These are phyloP conservation scores for Xylaria sp. DNA, from an alignment of 2,329 filamentous ascomycete species.

Conservation along the genomic window DNA sequence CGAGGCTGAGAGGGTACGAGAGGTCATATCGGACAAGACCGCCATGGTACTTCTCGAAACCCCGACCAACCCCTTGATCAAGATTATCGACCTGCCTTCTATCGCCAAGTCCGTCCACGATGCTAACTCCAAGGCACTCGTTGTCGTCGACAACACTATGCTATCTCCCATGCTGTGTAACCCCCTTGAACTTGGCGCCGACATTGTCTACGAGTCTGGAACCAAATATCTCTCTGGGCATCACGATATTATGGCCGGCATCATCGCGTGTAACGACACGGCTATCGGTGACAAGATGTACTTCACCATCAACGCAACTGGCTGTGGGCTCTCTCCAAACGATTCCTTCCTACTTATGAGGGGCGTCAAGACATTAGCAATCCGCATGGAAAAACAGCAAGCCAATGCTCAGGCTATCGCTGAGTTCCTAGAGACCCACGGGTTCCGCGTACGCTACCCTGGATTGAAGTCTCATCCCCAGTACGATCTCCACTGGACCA, in stretches of 20 bases:
- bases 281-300: conserved; percentile 85
- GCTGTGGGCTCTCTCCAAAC: conserved; percentile 91
- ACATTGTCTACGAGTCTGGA: conserved; percentile 95
- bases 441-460: conserved; percentile 94
- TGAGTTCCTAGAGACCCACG: conserved; percentile 84
- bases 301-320: conserved; percentile 96
- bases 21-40: conserved; percentile 76
- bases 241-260: conserved; percentile 98
- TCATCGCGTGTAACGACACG: conserved; percentile 86
- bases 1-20: conserved; percentile 67
- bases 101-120: conserved; percentile 79
- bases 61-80: conserved; percentile 96
- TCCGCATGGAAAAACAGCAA: conserved; percentile 99
- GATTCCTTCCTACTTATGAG: conserved; percentile 95
- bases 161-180: conserved; percentile 93
- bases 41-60: conserved; percentile 96
- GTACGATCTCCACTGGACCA: conserved; percentile 93
- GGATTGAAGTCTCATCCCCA: conserved; percentile 94
- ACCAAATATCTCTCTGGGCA: conserved; percentile 98
- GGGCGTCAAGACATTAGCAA: conserved; percentile 93
- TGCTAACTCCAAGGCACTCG: conserved; percentile 75
- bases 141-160: conserved; percentile 99
- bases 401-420: conserved; percentile 88
- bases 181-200: conserved; percentile 89
- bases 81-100: conserved; percentile 87